Evolutionary conservation across 2,329 filamentous ascomycete genomes (phyloP), one percentile per base, ranked within the genome.

Genomic region (Nothophaeocryptopus gaeumannii): DNA sequence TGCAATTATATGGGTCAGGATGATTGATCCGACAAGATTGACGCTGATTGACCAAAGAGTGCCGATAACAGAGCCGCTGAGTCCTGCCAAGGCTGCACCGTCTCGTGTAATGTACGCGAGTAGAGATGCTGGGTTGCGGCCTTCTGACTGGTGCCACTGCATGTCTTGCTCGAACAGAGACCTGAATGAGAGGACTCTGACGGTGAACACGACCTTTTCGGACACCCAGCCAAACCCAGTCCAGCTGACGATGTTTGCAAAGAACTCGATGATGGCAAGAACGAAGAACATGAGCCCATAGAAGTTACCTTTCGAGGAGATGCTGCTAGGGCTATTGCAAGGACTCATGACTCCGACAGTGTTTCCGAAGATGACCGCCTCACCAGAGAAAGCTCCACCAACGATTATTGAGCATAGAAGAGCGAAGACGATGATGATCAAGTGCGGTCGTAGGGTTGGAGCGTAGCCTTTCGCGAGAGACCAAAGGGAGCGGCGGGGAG

Each of bases 51-150:
- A 82, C 47, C 88, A 80, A 15, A 86, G 70, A 0, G 82, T 86
- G 7, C 85, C 84, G 47, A 89, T 75, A 32, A 86, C 84, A 7
- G 82, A 85, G 10, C 86, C 86, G 45, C 81, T 85, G 56, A 89
- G 76, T 0, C 82, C 83, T 34, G 81, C 82, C 14, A 90, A 70
- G 0, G 82, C 78, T 15, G 80, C 82, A 1, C 82, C 80, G 60
- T 89, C 86, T 40, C 78, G 80, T 5, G 84, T 88, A 53, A 90
- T 85, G 56, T 84, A 79, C 0, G 81, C 82, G 2, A 89, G 72
- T 5, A 90, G 72, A 10, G 76, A 70, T 0, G 81, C 76, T 0
- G 86, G 82, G 0, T 77, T 84, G 12, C 84, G 78, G 4, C 76
- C 78, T 14, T 80, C 74, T 0, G 83, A 82, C 61, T 88, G 80